Evolutionary conservation across 352 stramenopile species (phyloP).

Genomic region (Phytophthora sp.): DNA sequence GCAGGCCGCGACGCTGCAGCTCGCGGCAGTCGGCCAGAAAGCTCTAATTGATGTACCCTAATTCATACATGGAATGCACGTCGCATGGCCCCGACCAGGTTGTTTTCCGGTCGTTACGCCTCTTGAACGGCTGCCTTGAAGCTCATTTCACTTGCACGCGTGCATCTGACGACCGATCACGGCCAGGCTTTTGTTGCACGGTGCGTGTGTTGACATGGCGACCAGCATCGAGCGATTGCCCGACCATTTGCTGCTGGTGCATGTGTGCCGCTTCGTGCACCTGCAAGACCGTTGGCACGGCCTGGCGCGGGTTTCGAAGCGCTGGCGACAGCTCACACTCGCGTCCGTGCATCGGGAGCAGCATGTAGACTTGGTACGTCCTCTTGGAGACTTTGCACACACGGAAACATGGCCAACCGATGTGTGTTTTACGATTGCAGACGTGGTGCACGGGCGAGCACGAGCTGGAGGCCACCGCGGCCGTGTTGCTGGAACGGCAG

Average conservation of each 20-base stretch:
- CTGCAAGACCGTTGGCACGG: conserved; percentile 63
- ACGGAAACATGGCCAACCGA: background rate
- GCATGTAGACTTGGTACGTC: conserved; percentile 63
- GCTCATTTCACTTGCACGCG: no score
- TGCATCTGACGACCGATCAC: no score
- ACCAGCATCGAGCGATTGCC: conserved; percentile 45
- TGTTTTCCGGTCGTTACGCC: conserved; percentile 19
- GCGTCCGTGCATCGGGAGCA: conserved; percentile 57
- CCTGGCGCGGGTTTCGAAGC: conserved; percentile 57
- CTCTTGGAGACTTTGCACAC: background rate
- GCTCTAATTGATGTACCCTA: background rate
- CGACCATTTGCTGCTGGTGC: conserved; percentile 45
- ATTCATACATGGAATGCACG: background rate
- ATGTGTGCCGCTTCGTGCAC: conserved; percentile 63
- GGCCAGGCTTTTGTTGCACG: no score
- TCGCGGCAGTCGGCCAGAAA: conserved; percentile 46
- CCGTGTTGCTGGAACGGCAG: conserved; percentile 34
- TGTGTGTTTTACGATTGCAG: conserved; percentile 28
- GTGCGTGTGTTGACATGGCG: conserved; percentile 1
- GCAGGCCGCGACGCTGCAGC: conserved; percentile 40
- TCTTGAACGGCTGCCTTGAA: conserved; percentile 1
- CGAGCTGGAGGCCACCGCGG: conserved; percentile 56
- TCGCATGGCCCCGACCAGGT: background rate
- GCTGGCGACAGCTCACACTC: conserved; percentile 64
- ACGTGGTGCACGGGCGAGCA: conserved; percentile 75